phyloP scores from a whole-genome alignment of 768 basidiomycete species.

The Dacryopinax primogenitus region DNA sequence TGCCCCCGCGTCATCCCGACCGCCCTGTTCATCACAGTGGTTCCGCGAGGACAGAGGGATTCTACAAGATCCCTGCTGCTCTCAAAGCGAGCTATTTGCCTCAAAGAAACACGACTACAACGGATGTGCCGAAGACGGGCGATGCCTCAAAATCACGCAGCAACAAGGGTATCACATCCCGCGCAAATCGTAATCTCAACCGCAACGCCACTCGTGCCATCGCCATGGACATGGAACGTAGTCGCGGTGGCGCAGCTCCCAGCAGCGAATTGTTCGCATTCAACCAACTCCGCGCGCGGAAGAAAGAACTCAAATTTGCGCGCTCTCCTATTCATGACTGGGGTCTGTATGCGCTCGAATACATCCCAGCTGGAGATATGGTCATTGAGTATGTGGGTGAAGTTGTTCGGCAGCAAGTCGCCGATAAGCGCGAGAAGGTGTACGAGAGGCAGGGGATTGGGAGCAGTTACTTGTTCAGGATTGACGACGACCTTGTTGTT shows the following conservation, averaged over 20 bases:
- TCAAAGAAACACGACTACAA: slow-evolving; percentile 39
- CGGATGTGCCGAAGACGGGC: slow-evolving; percentile 13
- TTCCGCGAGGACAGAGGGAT: slow-evolving; percentile 85
- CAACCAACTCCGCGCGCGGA: slow-evolving; percentile 93
- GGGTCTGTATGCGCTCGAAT: slow-evolving; percentile 97
- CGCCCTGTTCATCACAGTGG: slow-evolving; percentile 71
- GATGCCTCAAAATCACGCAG: not conserved
- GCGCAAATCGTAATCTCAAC: slow-evolving; percentile 4
- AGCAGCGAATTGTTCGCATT: slow-evolving; percentile 47
- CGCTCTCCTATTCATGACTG: slow-evolving; percentile 95
- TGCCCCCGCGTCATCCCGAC: slow-evolving; percentile 23
- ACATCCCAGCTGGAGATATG: slow-evolving; percentile 89
- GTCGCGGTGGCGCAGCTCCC: not conserved
- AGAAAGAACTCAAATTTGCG: slow-evolving; percentile 94
- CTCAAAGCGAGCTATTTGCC: slow-evolving; percentile 88
- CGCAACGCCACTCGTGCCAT: not conserved
- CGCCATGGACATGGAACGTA: slow-evolving; percentile 5
- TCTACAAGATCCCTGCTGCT: slow-evolving; percentile 84
- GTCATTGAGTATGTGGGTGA: slow-evolving; percentile 99
- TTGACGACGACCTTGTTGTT: slow-evolving; percentile 95
- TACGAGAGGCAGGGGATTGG: slow-evolving; percentile 97
- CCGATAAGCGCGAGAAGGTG: slow-evolving; percentile 91
- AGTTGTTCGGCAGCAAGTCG: slow-evolving; percentile 85
- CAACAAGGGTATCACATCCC: slow-evolving; percentile 6
- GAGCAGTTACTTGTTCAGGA: slow-evolving; percentile 92